Evolutionary conservation across 2,329 filamentous ascomycete genomes (phyloP).

Genomic region (Colletotrichum sp.): DNA sequence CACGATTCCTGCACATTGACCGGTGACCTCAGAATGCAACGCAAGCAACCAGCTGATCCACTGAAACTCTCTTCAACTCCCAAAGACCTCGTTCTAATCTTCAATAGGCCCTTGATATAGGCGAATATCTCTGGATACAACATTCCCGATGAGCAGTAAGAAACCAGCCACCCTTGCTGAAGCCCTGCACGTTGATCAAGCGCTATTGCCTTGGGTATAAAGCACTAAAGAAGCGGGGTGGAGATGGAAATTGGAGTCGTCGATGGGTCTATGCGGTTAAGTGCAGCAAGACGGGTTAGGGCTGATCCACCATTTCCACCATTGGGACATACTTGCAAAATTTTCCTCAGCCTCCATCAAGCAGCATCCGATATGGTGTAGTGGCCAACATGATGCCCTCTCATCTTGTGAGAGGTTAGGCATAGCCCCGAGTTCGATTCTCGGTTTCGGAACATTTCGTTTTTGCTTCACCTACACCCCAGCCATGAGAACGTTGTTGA

Average conservation of each 20-base stretch:
- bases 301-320: not conserved
- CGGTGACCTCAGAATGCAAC: too few species aligned
- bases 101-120: too few species aligned
- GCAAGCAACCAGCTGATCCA: not conserved
- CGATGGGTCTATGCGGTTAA: not conserved
- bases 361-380: not conserved
- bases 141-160: not conserved
- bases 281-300: not conserved
- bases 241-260: not conserved
- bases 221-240: not conserved
- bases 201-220: not conserved
- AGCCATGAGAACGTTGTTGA: not conserved
- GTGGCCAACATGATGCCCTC: not conserved
- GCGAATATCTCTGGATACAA: too few species aligned
- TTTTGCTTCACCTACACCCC: not conserved
- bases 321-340: not conserved
- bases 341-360: accelerated
- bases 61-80: not conserved
- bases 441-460: not conserved
- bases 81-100: not conserved
- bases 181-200: not conserved
- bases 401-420: not conserved
- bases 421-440: conserved; percentile 3
- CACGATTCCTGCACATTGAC: too few species aligned
- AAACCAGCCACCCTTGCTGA: not conserved